Conservation (phyloP, 495 filamentous ascomycete genomes). For the Glarea lozoyensis region DNA sequence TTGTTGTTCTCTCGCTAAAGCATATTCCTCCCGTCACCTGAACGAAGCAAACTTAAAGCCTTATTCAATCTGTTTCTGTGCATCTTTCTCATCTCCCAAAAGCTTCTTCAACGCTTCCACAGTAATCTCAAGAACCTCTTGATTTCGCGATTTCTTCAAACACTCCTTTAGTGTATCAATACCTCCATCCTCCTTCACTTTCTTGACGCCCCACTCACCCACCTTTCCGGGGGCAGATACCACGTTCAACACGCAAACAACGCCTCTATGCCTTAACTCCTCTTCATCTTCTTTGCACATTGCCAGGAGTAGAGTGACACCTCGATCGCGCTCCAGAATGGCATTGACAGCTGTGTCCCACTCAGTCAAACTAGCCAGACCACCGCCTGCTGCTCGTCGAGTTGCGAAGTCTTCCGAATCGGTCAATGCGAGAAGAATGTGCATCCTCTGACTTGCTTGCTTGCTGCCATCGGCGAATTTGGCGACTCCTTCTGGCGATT, state of each 20-base stretch:
- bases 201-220: slow-evolving; percentile 31
- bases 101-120: slow-evolving; percentile 28
- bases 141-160: slow-evolving; percentile 52
- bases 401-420: slow-evolving; percentile 77
- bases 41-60: too few relatives aligned
- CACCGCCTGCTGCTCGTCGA: slow-evolving; percentile 77
- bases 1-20: too few relatives aligned
- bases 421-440: slow-evolving; percentile 76
- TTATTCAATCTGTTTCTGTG: background rate
- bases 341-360: slow-evolving; percentile 63
- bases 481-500: slow-evolving; percentile 60
- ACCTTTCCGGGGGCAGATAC: slow-evolving; percentile 39
- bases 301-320: slow-evolving; percentile 59
- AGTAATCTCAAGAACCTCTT: slow-evolving; percentile 54
- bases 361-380: slow-evolving; percentile 72
- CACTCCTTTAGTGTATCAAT: slow-evolving; percentile 53
- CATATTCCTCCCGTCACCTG: too few relatives aligned
- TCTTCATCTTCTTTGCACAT: slow-evolving; percentile 70
- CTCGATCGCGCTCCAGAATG: slow-evolving; percentile 58
- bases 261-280: slow-evolving; percentile 67
- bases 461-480: slow-evolving; percentile 60
- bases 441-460: slow-evolving; percentile 55
- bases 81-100: slow-evolving; percentile 4
- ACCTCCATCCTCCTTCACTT: slow-evolving; percentile 42
- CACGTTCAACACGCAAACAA: slow-evolving; percentile 65